Evolutionary conservation across 768 basidiomycete species (phyloP), one percentile per base, ranked within the genome.

Genomic region (Lactarius evosmus): DNA sequence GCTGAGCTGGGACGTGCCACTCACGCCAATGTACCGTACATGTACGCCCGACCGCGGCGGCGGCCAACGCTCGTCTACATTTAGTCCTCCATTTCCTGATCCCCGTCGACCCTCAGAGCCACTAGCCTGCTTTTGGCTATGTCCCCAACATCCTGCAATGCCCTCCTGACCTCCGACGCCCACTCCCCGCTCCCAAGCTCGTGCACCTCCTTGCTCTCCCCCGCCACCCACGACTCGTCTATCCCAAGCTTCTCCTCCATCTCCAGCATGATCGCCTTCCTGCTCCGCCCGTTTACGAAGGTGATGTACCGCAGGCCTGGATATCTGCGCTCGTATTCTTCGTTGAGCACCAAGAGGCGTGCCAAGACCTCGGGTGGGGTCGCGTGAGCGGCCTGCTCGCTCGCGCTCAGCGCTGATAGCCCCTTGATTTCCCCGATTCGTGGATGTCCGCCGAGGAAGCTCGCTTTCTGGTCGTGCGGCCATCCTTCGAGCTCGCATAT

Each of bases 241-340:
- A 85, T 71, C 4, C 77, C 80, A 36, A 95, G 76, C 58, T 78
- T 78, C 61, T 78, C 79, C 74, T 95, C 91, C 82, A 97, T 88
- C 77, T 95, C 92, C 68, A 84, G 80, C 41, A 84, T 86, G 68
- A 97, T 87, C 52, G 74, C 80, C 36, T 81, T 81, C 41, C 93
- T 79, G 65, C 83, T 83, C 63, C 94, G 82, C 36, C 92, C 91
- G 70, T 94, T 93, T 44, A 96, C 95, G 71, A 95, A 97, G 6
- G 93, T 95, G 75, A 97, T 91, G 71, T 93, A 96, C 22, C 90
- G 82, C 67, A 97, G 72, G 3, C 88, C 86, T 0, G 88, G 85
- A 70, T 87, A 96, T 58, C 76, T 76, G 32, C 72, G 76, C 72
- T 95, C 91, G 71, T 95, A 96, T 67, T 83, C 83, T 12, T 77